Evolutionary conservation across 495 filamentous ascomycete species (phyloP).

Genomic region (Podospora pseudoanserina): DNA sequence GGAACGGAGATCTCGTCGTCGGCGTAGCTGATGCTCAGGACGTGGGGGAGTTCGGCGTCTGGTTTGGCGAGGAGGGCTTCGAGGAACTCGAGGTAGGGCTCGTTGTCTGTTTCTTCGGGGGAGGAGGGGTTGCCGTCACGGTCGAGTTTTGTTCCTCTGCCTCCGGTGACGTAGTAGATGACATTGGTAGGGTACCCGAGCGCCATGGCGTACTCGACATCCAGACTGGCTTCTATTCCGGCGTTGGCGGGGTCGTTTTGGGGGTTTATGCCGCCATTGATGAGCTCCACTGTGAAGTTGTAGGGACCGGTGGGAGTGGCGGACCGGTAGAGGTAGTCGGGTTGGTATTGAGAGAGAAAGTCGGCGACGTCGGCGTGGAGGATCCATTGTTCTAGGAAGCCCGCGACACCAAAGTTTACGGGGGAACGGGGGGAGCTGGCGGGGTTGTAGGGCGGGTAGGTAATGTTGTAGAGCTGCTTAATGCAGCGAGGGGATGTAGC

Average conservation of each 20-base stretch:
- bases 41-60: slow-evolving; percentile 64
- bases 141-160: slow-evolving; percentile 55
- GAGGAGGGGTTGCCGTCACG: slow-evolving; percentile 46
- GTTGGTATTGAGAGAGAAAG: slow-evolving; percentile 42
- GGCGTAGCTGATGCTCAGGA: slow-evolving; percentile 72
- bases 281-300: slow-evolving; percentile 60
- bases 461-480: slow-evolving; percentile 41
- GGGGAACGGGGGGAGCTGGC: slow-evolving; percentile 22
- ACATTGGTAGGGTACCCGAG: slow-evolving; percentile 57
- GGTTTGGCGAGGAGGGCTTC: slow-evolving; percentile 59
- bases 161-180: slow-evolving; percentile 65
- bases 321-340: slow-evolving; percentile 29
- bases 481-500: slow-evolving; percentile 38
- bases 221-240: slow-evolving; percentile 64
- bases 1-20: slow-evolving; percentile 66
- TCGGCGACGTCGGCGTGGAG: slow-evolving; percentile 53
- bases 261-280: slow-evolving; percentile 57
- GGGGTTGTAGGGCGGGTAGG: slow-evolving; percentile 30
- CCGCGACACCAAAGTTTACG: slow-evolving; percentile 58
- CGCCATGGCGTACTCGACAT: slow-evolving; percentile 65
- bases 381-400: slow-evolving; percentile 66
- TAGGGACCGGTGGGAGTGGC: slow-evolving; percentile 43
- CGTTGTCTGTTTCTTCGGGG: slow-evolving; percentile 54
- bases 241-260: slow-evolving; percentile 39
- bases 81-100: slow-evolving; percentile 81